Evolutionary conservation across 225 moss, liverwort and hornwort genomes (phyloP).

Genomic region (Pseudisothecium myosuroides): DNA sequence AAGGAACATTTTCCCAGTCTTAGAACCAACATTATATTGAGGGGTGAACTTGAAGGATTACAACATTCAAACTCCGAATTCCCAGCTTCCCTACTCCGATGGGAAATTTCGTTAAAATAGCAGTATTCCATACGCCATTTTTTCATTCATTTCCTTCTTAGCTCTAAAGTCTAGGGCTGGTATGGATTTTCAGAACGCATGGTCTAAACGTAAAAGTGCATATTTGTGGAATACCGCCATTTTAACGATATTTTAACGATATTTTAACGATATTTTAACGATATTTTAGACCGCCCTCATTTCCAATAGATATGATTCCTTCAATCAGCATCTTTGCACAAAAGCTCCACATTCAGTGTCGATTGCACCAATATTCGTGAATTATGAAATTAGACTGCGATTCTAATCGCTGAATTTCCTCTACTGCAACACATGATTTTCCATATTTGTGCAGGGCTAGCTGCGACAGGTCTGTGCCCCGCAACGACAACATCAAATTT

Average conservation of each 20-base stretch:
- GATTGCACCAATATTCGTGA: background rate
- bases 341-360: background rate
- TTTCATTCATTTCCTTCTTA: no score
- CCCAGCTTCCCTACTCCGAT: background rate
- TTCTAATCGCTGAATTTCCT: background rate
- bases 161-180: no score
- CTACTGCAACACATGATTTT: background rate
- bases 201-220: no score
- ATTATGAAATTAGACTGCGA: background rate
- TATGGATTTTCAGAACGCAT: no score
- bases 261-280: no score
- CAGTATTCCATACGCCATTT: no score
- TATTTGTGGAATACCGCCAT: no score
- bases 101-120: no score
- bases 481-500: background rate
- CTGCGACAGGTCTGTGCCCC: background rate
- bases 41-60: background rate
- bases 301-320: background rate
- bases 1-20: background rate
- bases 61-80: background rate
- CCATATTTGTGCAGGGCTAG: background rate
- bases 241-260: no score
- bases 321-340: background rate
- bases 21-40: background rate
- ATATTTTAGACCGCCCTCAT: background rate